Conservation (phyloP, 179 eudicot genomes). For the Silene coronaria region DNA sequence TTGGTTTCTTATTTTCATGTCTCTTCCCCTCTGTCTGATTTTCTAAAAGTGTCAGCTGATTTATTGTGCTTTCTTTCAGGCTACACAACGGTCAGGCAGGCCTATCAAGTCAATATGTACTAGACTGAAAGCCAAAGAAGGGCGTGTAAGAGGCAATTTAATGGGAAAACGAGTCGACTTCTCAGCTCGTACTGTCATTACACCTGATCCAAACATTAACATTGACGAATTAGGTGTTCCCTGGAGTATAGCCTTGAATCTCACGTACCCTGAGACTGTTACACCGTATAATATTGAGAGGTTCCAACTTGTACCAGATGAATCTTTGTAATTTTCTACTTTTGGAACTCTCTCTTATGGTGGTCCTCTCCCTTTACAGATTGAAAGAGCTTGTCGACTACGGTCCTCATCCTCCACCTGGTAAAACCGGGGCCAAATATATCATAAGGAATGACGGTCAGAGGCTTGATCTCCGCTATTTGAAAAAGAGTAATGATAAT, state of each 20-base stretch:
- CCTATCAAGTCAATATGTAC: conserved; percentile 96
- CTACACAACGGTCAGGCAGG: conserved; percentile 96
- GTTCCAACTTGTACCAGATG: conserved; percentile 26
- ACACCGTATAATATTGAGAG: conserved; percentile 98
- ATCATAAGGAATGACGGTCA: conserved; percentile 97
- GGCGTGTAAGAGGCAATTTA: conserved; percentile 89
- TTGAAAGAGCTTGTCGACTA: conserved; percentile 98
- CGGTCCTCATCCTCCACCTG: conserved; percentile 99
- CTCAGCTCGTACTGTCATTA: conserved; percentile 97
- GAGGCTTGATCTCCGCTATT: conserved; percentile 96
- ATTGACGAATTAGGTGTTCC: conserved; percentile 97
- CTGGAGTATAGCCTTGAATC: conserved; percentile 97
- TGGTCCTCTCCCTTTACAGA: conserved; percentile 29
- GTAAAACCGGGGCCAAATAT: conserved; percentile 98
- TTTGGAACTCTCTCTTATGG: conserved; percentile 4
- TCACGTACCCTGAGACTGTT: conserved; percentile 97
- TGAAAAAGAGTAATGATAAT: conserved; percentile 95
- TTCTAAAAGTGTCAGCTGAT: conserved; percentile 1
- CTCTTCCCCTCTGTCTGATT: background rate
- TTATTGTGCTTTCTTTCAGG: conserved; percentile 38
- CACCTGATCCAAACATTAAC: conserved; percentile 96
- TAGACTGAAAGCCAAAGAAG: conserved; percentile 97
- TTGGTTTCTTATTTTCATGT: conserved; percentile 23
- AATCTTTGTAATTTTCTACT: background rate
- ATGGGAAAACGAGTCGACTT: conserved; percentile 99